Base-by-base conservation (phyloP, 345 rosid species). In the Clausena lansium region DNA sequence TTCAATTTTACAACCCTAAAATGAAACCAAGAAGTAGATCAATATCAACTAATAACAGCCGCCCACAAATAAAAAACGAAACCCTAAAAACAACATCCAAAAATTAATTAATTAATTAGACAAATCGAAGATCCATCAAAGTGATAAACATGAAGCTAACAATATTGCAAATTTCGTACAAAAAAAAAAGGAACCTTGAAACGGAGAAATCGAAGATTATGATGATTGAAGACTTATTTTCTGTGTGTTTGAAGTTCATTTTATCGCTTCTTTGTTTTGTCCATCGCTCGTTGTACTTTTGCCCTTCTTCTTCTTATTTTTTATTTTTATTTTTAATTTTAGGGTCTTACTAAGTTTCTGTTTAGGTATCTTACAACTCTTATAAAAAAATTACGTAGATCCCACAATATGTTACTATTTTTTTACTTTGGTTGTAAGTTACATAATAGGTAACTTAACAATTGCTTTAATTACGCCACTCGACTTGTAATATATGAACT, bases 141-240 rank as follows among this genome's bases (percentile, higher is more conserved):
- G 60, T 7, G 4, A 50, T 1, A 47, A 45, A 15, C 1, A 67
- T 6, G 57, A 45, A 38, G 20, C 25, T 8, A 47, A 11, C 0
- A 50, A 70, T 7, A 65, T 33, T 45, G 50, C 41, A 15, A 68
- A 47, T 27, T 70, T 33, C 22, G n/a, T n/a, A n/a, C 4, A 22
- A 52, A 36, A 70, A 15, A 10, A 33, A 32, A 38, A 20, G 45
- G 30, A 55, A 71, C 62, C 74, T 55, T 5, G 3, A 38, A 54
- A 55, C 60, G 73, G 73, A 70, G 39, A 70, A 27, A 30, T 70
- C 59, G 73, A 70, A 50, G 60, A 27, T 13, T 41, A 41, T 13
- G 22, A 25, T 9, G 55, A 28, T 28, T 58, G 28, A 32, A 11
- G 8, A 45, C 1, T 13, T 13, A 15, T 45, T 45, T 45, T 13